Conservation (phyloP, 495 filamentous ascomycete genomes). For the Penicillium bialowiezense region DNA sequence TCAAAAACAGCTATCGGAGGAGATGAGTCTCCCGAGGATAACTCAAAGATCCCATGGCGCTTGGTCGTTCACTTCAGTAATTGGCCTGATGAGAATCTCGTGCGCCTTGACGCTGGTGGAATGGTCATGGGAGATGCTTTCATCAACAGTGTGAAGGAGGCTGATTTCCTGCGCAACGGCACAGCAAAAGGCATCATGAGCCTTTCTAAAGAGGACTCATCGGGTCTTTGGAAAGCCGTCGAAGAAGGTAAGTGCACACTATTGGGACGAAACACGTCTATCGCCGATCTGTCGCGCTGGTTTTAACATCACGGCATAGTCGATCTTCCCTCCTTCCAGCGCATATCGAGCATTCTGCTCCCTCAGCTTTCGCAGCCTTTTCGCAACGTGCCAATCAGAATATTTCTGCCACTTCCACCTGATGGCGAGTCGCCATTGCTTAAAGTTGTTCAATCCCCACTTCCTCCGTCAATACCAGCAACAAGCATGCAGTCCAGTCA, state of each 20-base stretch:
- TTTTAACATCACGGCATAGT: constrained; percentile 47
- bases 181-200: constrained; percentile 93
- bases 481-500: constrained; percentile 25
- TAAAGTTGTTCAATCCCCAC: constrained; percentile 67
- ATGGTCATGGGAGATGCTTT: constrained; percentile 75
- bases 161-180: constrained; percentile 87
- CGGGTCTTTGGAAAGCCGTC: constrained; percentile 80
- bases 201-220: constrained; percentile 83
- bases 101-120: constrained; percentile 59
- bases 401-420: constrained; percentile 78
- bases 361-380: constrained; percentile 68
- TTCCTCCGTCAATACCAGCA: constrained; percentile 48
- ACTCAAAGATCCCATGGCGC: constrained; percentile 65
- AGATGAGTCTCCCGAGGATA: constrained; percentile 25
- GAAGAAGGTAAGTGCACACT: constrained; percentile 62
- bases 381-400: constrained; percentile 76
- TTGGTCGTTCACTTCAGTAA: constrained; percentile 76
- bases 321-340: constrained; percentile 67
- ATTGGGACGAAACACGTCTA: not conserved
- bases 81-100: constrained; percentile 64
- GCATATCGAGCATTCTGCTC: constrained; percentile 74
- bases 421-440: constrained; percentile 45
- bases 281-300: not conserved
- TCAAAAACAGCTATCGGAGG: constrained; percentile 26
- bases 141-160: constrained; percentile 94